Conservation (phyloP, 2,329 filamentous ascomycete species). For the Alternaria triticimaculans region DNA sequence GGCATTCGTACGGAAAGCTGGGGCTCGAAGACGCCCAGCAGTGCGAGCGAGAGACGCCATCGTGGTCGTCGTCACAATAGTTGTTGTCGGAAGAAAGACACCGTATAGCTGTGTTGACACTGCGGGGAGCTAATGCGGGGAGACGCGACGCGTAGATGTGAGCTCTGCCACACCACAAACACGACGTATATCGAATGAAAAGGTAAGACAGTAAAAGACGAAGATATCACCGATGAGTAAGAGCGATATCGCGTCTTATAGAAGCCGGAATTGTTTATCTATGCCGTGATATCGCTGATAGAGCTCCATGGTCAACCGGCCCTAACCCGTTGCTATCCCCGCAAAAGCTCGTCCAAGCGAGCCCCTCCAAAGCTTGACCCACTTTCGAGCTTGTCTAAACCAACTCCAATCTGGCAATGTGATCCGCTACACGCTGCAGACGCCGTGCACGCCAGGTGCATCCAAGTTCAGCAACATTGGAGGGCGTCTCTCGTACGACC, state of each 20-base stretch:
- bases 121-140: constrained; percentile 3
- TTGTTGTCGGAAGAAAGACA: background rate
- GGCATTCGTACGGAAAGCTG: constrained; percentile 22
- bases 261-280: too few species aligned
- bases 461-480: too few species aligned
- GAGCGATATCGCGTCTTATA: constrained; percentile 17
- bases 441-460: constrained; percentile 11
- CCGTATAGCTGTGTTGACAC: background rate
- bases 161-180: background rate
- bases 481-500: too few species aligned
- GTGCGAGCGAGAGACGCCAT: constrained; percentile 46
- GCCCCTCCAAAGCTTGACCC: constrained; percentile 9
- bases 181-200: background rate
- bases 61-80: constrained; percentile 1
- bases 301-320: constrained; percentile 13
- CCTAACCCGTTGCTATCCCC: constrained; percentile 29
- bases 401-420: constrained; percentile 8
- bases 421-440: constrained; percentile 23
- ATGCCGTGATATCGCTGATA: constrained; percentile 10
- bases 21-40: constrained; percentile 28
- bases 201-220: too few species aligned
- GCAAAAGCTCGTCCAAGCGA: constrained; percentile 23
- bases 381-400: constrained; percentile 9
- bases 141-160: background rate
- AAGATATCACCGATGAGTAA: background rate